These are phyloP conservation scores for Tagetes erecta DNA, from an alignment of 129 eudicot species.

Conservation along the genomic window DNA sequence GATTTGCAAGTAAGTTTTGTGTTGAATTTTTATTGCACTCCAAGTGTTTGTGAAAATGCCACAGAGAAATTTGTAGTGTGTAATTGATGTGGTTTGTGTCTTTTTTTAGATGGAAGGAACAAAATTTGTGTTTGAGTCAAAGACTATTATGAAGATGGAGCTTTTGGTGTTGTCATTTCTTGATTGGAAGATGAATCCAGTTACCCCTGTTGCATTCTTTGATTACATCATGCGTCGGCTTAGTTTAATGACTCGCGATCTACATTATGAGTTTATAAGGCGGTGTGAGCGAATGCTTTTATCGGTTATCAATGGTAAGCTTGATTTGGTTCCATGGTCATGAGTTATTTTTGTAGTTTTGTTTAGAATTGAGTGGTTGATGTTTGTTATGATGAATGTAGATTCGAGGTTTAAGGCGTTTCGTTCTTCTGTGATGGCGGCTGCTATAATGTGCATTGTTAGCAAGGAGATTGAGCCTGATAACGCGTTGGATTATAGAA, in stretches of 20 bases:
- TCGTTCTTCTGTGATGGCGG: constrained; percentile 74
- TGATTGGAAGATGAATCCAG: constrained; percentile 88
- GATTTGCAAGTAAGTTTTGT: constrained; percentile 70
- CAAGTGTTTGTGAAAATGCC: constrained; percentile 43
- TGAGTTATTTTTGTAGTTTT: neutral
- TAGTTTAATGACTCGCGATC: constrained; percentile 47
- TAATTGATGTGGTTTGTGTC: constrained; percentile 8
- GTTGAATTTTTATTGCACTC: neutral
- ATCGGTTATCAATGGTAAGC: constrained; percentile 65
- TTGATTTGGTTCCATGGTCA: constrained; percentile 3
- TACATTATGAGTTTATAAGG: constrained; percentile 61
- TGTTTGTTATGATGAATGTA: constrained; percentile 35
- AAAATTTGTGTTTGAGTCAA: constrained; percentile 70
- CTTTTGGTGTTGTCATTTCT: constrained; percentile 79
- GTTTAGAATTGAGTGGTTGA: constrained; percentile 1
- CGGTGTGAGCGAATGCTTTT: constrained; percentile 66
- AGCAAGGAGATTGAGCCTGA: constrained; percentile 61
- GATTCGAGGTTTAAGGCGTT: constrained; percentile 57
- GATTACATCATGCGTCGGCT: constrained; percentile 79
- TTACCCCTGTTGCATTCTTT: constrained; percentile 74
- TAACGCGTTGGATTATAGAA: constrained; percentile 47
- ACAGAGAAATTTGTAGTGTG: constrained; percentile 1
- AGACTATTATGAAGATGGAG: constrained; percentile 85
- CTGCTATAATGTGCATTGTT: constrained; percentile 68
- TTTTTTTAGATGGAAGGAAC: constrained; percentile 60